Base-by-base conservation (phyloP, 257 asterid species). In the Vinca minor region DNA sequence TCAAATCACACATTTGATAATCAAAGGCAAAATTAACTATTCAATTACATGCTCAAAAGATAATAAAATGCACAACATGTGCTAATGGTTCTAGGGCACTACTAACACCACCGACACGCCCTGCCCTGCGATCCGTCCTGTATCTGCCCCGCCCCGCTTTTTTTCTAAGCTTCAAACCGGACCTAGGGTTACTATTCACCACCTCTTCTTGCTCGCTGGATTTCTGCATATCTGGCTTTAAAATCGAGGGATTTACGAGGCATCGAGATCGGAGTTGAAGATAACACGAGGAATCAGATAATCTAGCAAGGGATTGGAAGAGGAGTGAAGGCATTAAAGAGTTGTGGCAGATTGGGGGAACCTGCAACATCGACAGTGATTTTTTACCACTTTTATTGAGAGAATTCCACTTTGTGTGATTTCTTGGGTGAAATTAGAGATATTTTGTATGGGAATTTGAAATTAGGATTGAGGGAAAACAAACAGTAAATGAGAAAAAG, bases 201-300 rank as follows among this genome's bases (percentile, higher is more conserved):
- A 46, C 66, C 4, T 53, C 59, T 57, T 70, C 60, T 25, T 18
- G 29, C 17, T 13, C 13, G 46, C 55, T 17, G 49, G 41, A 36
- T 45, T 44, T 70, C 55, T 34, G 65, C 13, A 59, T 13, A 14
- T 28, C 36, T 14, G 68, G 62, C 41, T 26, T 70, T 53, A 70
- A 64, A 56, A 20, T 45, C 8, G 65, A 64, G 44, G 59, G 60
- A 34, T 70, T 70, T 17, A 55, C 61, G 3, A 70, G 70, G 41
- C 75, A 70, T 54, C 75, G 84, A 1, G 92, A 81, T 23, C 96
- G 87, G 63, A 88, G 91, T 68, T 88, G 73, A 15, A 88, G 86
- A 54, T 70, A 70, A 36, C 68, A 45, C 6, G 53, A 69, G 12
- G 74, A 62, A 26, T 70, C 75, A 14, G 52, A n/a, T 47, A 69